Percentiles rank a stretch among this genome's conserved stretches.
Evolutionary conservation across 108 stramenopile genomes (phyloP).

Genomic region (Cyclotella distinguenda): DNA sequence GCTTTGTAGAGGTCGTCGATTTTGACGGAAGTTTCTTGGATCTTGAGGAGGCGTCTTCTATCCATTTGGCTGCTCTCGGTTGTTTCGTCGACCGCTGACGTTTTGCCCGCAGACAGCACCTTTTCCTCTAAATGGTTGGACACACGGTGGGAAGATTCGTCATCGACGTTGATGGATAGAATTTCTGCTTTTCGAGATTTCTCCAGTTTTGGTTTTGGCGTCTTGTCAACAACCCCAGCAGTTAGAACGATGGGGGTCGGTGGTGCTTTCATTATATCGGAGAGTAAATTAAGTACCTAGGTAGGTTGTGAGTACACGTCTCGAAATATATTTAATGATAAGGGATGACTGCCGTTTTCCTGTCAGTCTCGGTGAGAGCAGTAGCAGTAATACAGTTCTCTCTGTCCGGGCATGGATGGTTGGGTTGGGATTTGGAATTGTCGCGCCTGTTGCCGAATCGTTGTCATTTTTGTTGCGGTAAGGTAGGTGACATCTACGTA

Average conservation of each 20-base stretch:
- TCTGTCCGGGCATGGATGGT: too few relatives aligned
- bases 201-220: not conserved
- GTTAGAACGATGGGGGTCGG: conserved; percentile 27
- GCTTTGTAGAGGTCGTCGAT: conserved; percentile 43
- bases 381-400: too few relatives aligned
- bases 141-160: conserved; percentile 1
- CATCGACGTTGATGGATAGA: not conserved
- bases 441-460: too few relatives aligned
- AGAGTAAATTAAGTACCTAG: not conserved
- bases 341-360: too few relatives aligned
- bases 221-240: conserved; percentile 14
- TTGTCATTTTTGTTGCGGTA: too few relatives aligned
- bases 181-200: not conserved
- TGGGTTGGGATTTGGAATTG: too few relatives aligned
- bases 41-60: conserved; percentile 17
- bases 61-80: conserved; percentile 22
- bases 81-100: not conserved
- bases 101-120: not conserved
- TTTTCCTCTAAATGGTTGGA: not conserved
- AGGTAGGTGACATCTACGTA: too few relatives aligned
- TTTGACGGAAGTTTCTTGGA: conserved; percentile 32
- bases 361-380: too few relatives aligned
- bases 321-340: too few relatives aligned
- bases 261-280: conserved; percentile 15
- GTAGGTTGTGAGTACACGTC: too few relatives aligned